Percentiles rank a stretch among this genome's conserved stretches.
phyloP scores from a whole-genome alignment of 2,329 filamentous ascomycete species.

The Diaporthe batatas region DNA sequence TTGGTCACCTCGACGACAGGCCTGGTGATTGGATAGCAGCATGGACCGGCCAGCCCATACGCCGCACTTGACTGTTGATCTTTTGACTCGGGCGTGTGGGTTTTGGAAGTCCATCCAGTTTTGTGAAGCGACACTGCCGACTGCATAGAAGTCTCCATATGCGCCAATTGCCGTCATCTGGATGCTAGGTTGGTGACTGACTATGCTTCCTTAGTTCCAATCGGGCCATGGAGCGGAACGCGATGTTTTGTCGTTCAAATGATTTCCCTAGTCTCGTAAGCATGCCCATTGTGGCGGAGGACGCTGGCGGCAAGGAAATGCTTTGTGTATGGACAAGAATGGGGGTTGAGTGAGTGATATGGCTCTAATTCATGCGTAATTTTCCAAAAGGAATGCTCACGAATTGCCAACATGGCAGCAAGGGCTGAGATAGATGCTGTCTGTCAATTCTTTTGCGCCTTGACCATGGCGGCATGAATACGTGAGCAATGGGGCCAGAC shows the following conservation, averaged over 20 bases:
- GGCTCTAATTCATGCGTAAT: background rate
- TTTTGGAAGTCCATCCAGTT: background rate
- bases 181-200: background rate
- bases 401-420: background rate
- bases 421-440: background rate
- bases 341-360: background rate
- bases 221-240: background rate
- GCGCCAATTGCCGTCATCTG: background rate
- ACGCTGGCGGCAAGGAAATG: background rate
- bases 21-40: slow-evolving; percentile 2
- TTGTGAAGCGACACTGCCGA: background rate
- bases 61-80: background rate
- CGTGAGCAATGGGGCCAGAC: background rate
- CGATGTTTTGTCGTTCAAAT: background rate
- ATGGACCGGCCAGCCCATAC: background rate
- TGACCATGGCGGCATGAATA: slow-evolving; percentile 8
- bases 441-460: slow-evolving; percentile 1
- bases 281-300: background rate
- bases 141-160: background rate
- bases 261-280: background rate
- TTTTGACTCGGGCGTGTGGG: background rate
- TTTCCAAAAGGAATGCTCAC: background rate
- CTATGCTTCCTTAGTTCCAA: background rate
- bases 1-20: slow-evolving; percentile 26
- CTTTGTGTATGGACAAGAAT: background rate